A percentile compares a stretch with the other conserved stretches of the same genome.
Evolutionary conservation across 768 basidiomycete species (phyloP).

Genomic region (Hysterangium stoloniferum): DNA sequence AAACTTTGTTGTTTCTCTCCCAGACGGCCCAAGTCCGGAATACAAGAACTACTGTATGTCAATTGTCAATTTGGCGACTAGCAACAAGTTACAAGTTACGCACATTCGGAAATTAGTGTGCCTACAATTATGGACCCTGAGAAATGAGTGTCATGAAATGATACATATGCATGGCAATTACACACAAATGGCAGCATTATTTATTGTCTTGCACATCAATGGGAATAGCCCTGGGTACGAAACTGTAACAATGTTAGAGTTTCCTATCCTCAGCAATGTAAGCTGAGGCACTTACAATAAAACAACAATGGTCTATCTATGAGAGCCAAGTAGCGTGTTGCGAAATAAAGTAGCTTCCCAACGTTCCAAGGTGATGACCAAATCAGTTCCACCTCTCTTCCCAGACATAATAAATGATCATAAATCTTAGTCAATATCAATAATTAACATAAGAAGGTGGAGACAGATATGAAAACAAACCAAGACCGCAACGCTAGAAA

Average conservation of each 20-base stretch:
- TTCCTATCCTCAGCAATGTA: not conserved
- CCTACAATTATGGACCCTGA: slow-evolving; percentile 1
- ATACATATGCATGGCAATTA: not conserved
- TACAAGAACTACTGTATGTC: not conserved
- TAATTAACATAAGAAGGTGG: too few relatives aligned
- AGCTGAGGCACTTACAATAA: not conserved
- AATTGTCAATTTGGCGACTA: not conserved
- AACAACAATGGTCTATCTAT: not conserved
- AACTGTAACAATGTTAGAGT: not conserved
- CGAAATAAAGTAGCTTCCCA: slow-evolving; percentile 7
- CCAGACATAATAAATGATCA: slow-evolving; percentile 7
- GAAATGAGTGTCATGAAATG: not conserved
- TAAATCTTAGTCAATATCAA: too few relatives aligned
- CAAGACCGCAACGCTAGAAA: too few relatives aligned
- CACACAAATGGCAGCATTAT: not conserved
- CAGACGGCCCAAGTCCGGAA: slow-evolving; percentile 9
- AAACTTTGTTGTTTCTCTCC: not conserved
- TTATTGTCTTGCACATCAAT: not conserved
- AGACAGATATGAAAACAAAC: too few relatives aligned
- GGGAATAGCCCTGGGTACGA: not conserved
- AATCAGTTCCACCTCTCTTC: slow-evolving; percentile 2
- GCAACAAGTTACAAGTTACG: not conserved
- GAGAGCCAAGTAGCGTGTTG: slow-evolving; percentile 2
- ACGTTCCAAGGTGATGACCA: slow-evolving; percentile 1
- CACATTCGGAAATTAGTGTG: not conserved